Percentiles rank a stretch among this genome's conserved stretches.
These are phyloP conservation scores for Caryopteris hybrid DNA, from an alignment of 305 asterid genomes.

Conservation along the genomic window DNA sequence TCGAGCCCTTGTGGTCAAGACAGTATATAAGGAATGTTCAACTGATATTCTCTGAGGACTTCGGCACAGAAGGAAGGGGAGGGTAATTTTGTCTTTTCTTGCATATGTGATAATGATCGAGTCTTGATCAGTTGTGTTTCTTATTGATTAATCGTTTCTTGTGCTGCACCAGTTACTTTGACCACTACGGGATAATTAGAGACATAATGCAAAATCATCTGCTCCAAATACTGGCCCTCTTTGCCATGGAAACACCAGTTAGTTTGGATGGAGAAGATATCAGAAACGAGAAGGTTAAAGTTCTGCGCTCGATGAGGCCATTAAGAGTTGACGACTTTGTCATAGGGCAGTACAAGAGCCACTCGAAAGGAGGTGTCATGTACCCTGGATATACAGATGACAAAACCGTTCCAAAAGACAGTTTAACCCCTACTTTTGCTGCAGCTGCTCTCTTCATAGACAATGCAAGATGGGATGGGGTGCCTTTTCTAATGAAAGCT, in stretches of 20 bases:
- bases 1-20: constrained; percentile 97
- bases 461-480: constrained; percentile 93
- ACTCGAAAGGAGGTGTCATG: constrained; percentile 57
- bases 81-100: too few relatives aligned
- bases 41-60: constrained; percentile 93
- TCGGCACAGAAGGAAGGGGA: constrained; percentile 99
- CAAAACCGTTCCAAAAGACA: constrained; percentile 83
- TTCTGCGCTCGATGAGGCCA: constrained; percentile 86
- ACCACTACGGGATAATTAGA: constrained; percentile 88
- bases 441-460: constrained; percentile 94
- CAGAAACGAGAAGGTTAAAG: constrained; percentile 95
- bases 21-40: constrained; percentile 93
- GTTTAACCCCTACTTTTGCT: constrained; percentile 92
- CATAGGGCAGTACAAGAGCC: constrained; percentile 84
- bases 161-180: constrained; percentile 65
- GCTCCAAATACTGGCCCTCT: constrained; percentile 90
- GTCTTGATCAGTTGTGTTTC: too few relatives aligned
- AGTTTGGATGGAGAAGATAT: constrained; percentile 98
- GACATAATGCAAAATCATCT: constrained; percentile 98
- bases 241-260: constrained; percentile 99
- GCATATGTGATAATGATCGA: too few relatives aligned
- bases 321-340: constrained; percentile 58
- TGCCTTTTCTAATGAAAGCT: constrained; percentile 94
- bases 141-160: too few relatives aligned
- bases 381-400: constrained; percentile 86